Conservation (phyloP, 257 asterid species). For the Solanum rostratum region DNA sequence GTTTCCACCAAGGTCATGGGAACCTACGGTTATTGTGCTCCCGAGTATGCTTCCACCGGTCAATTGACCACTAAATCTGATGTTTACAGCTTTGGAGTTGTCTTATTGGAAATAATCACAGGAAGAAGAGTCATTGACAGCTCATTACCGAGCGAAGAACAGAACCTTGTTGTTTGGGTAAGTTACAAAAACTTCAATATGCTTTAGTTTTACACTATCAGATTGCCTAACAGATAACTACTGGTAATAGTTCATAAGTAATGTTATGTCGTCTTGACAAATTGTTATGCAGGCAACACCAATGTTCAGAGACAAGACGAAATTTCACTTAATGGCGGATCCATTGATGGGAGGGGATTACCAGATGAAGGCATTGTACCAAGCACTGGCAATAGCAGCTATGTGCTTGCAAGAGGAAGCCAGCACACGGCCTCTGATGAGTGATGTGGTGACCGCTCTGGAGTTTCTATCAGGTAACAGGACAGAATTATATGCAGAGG, state of each 20-base stretch:
- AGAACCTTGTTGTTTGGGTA: conserved; percentile 74
- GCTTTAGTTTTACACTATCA: neutral
- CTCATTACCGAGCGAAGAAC: conserved; percentile 53
- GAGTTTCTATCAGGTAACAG: conserved; percentile 32
- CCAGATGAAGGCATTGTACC: conserved; percentile 45
- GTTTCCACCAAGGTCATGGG: conserved; percentile 84
- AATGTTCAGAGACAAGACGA: conserved; percentile 57
- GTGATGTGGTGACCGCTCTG: conserved; percentile 66
- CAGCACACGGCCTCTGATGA: conserved; percentile 46
- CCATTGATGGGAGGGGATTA: conserved; percentile 54
- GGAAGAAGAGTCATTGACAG: conserved; percentile 73
- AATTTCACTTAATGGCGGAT: conserved; percentile 66
- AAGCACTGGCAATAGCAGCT: conserved; percentile 77
- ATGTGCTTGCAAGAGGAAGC: conserved; percentile 83
- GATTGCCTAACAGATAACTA: neutral
- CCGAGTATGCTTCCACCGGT: conserved; percentile 67
- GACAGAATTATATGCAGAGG: neutral
- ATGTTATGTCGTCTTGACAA: neutral
- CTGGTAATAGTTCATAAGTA: neutral
- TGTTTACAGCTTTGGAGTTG: conserved; percentile 84
- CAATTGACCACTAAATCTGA: conserved; percentile 67
- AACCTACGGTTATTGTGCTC: conserved; percentile 83
- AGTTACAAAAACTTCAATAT: neutral
- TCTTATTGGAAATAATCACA: conserved; percentile 67
- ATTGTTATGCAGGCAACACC: conserved; percentile 50